Evolutionary conservation across 768 basidiomycete genomes (phyloP), one percentile per base, ranked within the genome.

Genomic region (Clitopilus hobsonii): DNA sequence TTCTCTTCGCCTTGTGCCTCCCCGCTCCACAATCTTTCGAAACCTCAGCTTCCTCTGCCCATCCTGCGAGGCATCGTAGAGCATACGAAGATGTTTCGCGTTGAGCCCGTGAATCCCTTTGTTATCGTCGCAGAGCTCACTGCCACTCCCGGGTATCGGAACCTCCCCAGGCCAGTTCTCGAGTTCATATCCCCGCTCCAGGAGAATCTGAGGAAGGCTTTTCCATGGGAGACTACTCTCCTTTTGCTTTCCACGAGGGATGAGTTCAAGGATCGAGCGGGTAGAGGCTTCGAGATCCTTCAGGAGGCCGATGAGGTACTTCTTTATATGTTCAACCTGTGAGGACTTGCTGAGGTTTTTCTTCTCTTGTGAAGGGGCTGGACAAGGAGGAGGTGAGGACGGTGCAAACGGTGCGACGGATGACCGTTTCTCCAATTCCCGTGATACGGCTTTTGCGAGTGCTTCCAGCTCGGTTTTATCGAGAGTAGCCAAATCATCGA

Each of bases 121-220:
- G 51, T 52, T 52, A n/a, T 52, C 51, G n/a, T 52, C 51, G 18
- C 51, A 52, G 1, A 25, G 36, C 3, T 26, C n/a, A 22, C 28
- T 52, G 14, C 51, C 51, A 11, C 51, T 52, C 23, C 51, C 51
- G 14, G 51, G 51, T 16, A 52, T n/a, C 23, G 51, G 51, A 13
- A 52, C 51, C 36, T 52, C 51, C 18, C 26, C 14, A 24, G 28
- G 51, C 51, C 51, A 52, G 27, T 52, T 52, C 28, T 52, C 51
- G 20, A 52, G 28, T 30, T 52, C 29, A 23, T 24, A 36, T 22
- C 51, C 51, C 24, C 29, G 29, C 28, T 52, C 29, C n/a, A 20
- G 16, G 11, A 52, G 51, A 6, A 52, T 52, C 20, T 32, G 29
- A 1, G 51, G 25, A 2, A 52, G 51, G 3, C 5, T 52, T 6